Conservation (phyloP, 768 basidiomycete species). For the Phaffia tasmanica region DNA sequence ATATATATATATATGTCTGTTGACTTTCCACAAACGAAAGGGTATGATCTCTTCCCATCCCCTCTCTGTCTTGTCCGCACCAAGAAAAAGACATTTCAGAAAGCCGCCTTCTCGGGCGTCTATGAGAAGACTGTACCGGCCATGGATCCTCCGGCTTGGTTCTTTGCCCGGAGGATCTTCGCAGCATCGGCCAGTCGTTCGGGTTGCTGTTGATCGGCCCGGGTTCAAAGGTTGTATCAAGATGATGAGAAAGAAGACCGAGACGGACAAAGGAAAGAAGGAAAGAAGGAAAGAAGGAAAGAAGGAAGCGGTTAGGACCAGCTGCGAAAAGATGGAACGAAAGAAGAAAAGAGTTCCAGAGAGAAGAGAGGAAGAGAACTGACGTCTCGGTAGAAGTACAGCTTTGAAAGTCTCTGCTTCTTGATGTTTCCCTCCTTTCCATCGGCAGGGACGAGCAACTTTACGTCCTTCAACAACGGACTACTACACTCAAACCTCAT, state of each 20-base stretch:
- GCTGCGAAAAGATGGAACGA: not conserved
- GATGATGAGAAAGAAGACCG: not conserved
- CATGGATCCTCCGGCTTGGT: not conserved
- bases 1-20: no score
- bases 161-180: slow-evolving; percentile 3
- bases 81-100: no score
- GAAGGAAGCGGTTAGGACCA: not conserved
- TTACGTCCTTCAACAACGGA: slow-evolving; percentile 77
- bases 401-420: slow-evolving; percentile 4
- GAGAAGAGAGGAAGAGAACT: not conserved
- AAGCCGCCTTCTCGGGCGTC: no score
- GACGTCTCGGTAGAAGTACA: slow-evolving; percentile 24
- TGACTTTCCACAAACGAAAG: no score
- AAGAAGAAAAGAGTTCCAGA: not conserved
- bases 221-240: not conserved
- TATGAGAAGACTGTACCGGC: slow-evolving; percentile 18
- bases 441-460: slow-evolving; percentile 41
- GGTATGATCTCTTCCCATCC: no score
- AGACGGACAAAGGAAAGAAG: not conserved
- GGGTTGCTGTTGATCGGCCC: slow-evolving; percentile 10
- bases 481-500: slow-evolving; percentile 79
- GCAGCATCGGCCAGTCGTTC: slow-evolving; percentile 7
- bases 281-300: not conserved
- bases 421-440: slow-evolving; percentile 16
- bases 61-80: no score